phyloP scores from a whole-genome alignment of 306 rosid genomes.

The Prinsepia uniflora region DNA sequence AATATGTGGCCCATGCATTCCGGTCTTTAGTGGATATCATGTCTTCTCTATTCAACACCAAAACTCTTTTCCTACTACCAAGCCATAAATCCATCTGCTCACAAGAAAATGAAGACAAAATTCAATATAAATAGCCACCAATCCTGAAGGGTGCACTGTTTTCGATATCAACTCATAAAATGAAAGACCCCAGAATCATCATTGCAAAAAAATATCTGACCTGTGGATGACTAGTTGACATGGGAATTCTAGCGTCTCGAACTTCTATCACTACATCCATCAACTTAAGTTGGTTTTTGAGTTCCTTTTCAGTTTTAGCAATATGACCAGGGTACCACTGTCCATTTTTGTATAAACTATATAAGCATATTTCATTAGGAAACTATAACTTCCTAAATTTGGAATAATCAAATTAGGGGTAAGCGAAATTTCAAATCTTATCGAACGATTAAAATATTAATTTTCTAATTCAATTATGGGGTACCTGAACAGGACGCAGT shows the following conservation, averaged over 20 bases:
- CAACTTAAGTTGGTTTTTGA: slow-evolving; percentile 77
- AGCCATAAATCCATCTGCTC: slow-evolving; percentile 86
- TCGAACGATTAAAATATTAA: too few species aligned
- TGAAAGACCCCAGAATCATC: background rate
- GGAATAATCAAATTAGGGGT: background rate
- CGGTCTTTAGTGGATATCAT: slow-evolving; percentile 84
- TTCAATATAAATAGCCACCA: slow-evolving; percentile 2
- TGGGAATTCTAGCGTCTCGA: slow-evolving; percentile 85
- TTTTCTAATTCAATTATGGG: background rate
- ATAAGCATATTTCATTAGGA: slow-evolving; percentile 23
- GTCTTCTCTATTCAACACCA: slow-evolving; percentile 96
- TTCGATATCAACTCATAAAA: background rate
- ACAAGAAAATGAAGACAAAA: slow-evolving; percentile 20
- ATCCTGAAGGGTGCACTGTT: background rate
- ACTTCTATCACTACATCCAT: slow-evolving; percentile 96
- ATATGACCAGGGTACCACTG: slow-evolving; percentile 99
- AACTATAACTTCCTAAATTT: background rate
- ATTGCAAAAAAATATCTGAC: slow-evolving; percentile 24
- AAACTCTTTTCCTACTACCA: slow-evolving; percentile 76
- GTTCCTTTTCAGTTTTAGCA: slow-evolving; percentile 91
- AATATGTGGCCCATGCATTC: slow-evolving; percentile 91
- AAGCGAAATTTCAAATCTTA: too few species aligned
- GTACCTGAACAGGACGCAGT: slow-evolving; percentile 86
- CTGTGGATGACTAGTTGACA: slow-evolving; percentile 94
- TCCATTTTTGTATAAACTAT: slow-evolving; percentile 24